These are phyloP conservation scores for Leccinum disarticulatum DNA, from an alignment of 768 basidiomycete species.

Conservation along the genomic window DNA sequence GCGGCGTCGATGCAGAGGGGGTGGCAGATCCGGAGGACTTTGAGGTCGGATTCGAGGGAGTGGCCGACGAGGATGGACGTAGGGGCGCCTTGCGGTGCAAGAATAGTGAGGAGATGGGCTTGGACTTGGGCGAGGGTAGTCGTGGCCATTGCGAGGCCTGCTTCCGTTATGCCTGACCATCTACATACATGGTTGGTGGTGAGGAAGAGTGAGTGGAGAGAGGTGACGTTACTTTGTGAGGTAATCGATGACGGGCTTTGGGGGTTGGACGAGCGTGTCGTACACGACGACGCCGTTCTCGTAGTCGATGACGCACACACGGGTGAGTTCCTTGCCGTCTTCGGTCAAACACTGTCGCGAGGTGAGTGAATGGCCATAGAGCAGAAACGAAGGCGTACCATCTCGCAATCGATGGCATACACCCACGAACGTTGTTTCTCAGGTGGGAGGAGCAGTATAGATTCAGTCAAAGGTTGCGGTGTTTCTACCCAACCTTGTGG, in stretches of 20 bases:
- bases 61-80: conserved; percentile 89
- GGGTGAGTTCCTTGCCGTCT: conserved; percentile 85
- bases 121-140: conserved; percentile 84
- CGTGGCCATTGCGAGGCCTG: conserved; percentile 63
- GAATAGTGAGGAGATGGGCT: conserved; percentile 58
- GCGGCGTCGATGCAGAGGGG: conserved; percentile 91
- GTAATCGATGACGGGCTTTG: conserved; percentile 84
- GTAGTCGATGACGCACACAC: conserved; percentile 83
- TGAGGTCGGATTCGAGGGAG: conserved; percentile 92
- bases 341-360: conserved; percentile 74
- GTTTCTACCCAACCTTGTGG: conserved; percentile 82
- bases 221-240: conserved; percentile 67
- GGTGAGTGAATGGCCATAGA: neutral
- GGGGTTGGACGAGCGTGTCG: conserved; percentile 88
- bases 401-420: conserved; percentile 94
- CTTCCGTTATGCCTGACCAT: conserved; percentile 92
- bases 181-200: conserved; percentile 35
- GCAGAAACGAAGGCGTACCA: conserved; percentile 54
- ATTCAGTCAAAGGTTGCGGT: conserved; percentile 43
- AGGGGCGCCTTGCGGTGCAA: conserved; percentile 49
- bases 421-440: conserved; percentile 47
- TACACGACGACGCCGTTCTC: conserved; percentile 70
- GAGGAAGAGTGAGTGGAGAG: neutral
- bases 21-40: conserved; percentile 84
- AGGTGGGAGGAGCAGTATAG: conserved; percentile 32